phyloP scores from a whole-genome alignment of 2,329 filamentous ascomycete genomes.

The Fusarium metavorans region DNA sequence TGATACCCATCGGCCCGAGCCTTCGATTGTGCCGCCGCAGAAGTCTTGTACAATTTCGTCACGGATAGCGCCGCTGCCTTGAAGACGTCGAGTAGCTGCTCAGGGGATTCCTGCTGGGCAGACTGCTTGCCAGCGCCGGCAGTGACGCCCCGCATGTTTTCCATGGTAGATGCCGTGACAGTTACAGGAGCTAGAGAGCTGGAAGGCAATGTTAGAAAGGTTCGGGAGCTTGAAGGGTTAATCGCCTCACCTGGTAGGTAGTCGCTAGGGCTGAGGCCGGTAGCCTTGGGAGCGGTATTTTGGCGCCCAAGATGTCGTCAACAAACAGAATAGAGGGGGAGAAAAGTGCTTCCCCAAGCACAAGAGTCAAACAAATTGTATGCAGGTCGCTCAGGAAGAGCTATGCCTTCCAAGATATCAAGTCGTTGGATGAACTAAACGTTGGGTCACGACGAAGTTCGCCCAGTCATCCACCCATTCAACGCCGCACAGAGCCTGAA shows the following conservation, averaged over 20 bases:
- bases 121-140: slow-evolving; percentile 46
- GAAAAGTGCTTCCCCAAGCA: background rate
- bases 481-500: slow-evolving; percentile 40
- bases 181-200: slow-evolving; percentile 15
- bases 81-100: slow-evolving; percentile 87
- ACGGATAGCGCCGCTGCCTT: slow-evolving; percentile 92
- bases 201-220: slow-evolving; percentile 23
- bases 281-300: background rate
- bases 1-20: slow-evolving; percentile 88
- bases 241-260: slow-evolving; percentile 26
- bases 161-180: slow-evolving; percentile 40
- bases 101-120: slow-evolving; percentile 58
- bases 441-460: slow-evolving; percentile 36
- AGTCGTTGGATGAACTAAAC: slow-evolving; percentile 25
- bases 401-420: slow-evolving; percentile 20
- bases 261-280: background rate
- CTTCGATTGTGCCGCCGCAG: slow-evolving; percentile 80
- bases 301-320: background rate
- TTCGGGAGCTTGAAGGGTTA: slow-evolving; percentile 9
- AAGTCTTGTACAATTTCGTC: slow-evolving; percentile 95
- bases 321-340: background rate
- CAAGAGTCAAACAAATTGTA: slow-evolving; percentile 16
- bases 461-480: slow-evolving; percentile 34
- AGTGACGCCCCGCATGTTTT: slow-evolving; percentile 49
- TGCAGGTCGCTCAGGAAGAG: slow-evolving; percentile 18